phyloP scores from a whole-genome alignment of 805 yeast species.

The Brettanomyces bruxellensis region DNA sequence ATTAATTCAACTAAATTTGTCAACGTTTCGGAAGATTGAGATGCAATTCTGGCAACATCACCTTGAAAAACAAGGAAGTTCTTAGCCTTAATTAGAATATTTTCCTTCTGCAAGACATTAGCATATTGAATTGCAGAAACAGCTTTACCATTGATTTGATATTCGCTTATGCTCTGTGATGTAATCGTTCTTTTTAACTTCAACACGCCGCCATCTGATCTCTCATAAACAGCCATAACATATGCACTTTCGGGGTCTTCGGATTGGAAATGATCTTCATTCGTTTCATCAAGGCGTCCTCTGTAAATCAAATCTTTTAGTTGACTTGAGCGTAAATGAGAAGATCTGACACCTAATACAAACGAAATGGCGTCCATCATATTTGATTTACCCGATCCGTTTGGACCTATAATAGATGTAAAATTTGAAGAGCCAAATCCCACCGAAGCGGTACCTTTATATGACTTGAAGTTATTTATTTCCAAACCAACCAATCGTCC shows the following conservation, averaged over 20 bases:
- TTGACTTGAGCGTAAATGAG: constrained; percentile 65
- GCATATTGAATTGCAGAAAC: constrained; percentile 63
- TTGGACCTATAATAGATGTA: constrained; percentile 94
- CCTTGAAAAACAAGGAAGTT: constrained; percentile 95
- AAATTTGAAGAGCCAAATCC: constrained; percentile 80
- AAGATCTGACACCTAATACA: constrained; percentile 76
- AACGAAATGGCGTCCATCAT: constrained; percentile 94
- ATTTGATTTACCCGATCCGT: constrained; percentile 96
- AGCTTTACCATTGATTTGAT: constrained; percentile 49
- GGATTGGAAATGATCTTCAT: constrained; percentile 13
- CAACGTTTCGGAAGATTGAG: constrained; percentile 72
- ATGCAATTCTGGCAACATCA: constrained; percentile 88
- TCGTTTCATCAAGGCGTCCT: constrained; percentile 38
- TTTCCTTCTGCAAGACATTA: constrained; percentile 59
- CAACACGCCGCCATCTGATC: constrained; percentile 46
- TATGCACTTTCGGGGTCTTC: constrained; percentile 45
- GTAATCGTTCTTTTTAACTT: constrained; percentile 57
- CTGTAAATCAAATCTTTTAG: constrained; percentile 75
- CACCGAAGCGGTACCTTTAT: constrained; percentile 62
- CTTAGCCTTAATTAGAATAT: constrained; percentile 78
- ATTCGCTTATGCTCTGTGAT: constrained; percentile 53
- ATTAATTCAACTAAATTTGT: constrained; percentile 70
- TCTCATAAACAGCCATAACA: constrained; percentile 71
- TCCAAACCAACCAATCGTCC: constrained; percentile 77
- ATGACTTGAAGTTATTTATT: constrained; percentile 84